A percentile compares a stretch with the other conserved stretches of the same genome.
Conservation (phyloP, 176 grass and related monocot genomes). For the Alloteropsis semialata region DNA sequence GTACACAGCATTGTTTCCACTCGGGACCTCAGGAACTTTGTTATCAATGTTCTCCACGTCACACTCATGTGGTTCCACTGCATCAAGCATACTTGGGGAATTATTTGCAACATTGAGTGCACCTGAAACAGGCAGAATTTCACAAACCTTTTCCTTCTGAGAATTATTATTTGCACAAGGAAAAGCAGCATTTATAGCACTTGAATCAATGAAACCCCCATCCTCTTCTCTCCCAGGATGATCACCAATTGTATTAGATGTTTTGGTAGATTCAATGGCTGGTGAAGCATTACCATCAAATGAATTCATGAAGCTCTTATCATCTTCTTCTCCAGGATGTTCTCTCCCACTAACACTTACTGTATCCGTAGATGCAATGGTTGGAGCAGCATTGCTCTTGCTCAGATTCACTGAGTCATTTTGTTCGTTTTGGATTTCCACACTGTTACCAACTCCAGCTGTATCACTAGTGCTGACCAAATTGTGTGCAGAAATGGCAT, state of each 20-base stretch:
- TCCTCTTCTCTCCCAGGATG: slow-evolving; percentile 19
- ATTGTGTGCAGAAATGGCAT: slow-evolving; percentile 32
- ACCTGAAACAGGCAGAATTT: slow-evolving; percentile 23
- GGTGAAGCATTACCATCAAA: slow-evolving; percentile 17
- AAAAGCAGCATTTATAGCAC: slow-evolving; percentile 7
- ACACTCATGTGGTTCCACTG: background rate
- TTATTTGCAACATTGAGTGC: slow-evolving; percentile 13
- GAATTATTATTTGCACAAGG: background rate
- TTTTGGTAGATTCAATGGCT: slow-evolving; percentile 7
- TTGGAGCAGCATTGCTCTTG: slow-evolving; percentile 31
- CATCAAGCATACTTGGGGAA: slow-evolving; percentile 10
- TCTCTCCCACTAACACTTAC: slow-evolving; percentile 7
- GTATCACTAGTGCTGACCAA: slow-evolving; percentile 33
- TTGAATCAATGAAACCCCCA: background rate
- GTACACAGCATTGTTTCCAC: slow-evolving; percentile 8
- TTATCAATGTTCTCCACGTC: slow-evolving; percentile 1
- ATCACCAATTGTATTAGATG: slow-evolving; percentile 13
- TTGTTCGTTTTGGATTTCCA: slow-evolving; percentile 30
- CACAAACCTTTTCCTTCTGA: slow-evolving; percentile 26
- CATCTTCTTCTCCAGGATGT: slow-evolving; percentile 29
- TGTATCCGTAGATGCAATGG: background rate
- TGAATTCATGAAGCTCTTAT: background rate
- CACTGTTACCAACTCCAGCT: slow-evolving; percentile 30
- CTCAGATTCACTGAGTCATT: slow-evolving; percentile 5
- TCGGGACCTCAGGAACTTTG: background rate